Evolutionary conservation across 805 yeast genomes (phyloP).

Genomic region (Pichia exigua): DNA sequence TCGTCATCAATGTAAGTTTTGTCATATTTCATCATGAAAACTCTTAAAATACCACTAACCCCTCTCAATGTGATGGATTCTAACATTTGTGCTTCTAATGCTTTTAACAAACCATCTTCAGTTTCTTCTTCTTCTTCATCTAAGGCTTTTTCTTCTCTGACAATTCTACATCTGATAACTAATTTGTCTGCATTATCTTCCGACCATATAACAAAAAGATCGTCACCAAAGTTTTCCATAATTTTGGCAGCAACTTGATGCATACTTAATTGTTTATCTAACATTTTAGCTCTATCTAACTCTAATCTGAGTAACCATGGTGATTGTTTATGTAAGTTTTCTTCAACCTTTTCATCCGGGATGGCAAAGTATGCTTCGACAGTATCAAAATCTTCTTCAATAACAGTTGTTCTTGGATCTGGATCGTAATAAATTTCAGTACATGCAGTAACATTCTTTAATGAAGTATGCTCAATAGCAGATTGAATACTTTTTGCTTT

Average conservation of each 20-base stretch:
- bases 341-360: conserved; percentile 96
- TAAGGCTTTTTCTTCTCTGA: conserved; percentile 87
- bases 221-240: conserved; percentile 87
- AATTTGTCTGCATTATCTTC: conserved; percentile 98
- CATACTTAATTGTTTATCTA: conserved; percentile 96
- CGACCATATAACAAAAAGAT: conserved; percentile 95
- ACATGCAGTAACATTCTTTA: conserved; percentile 92
- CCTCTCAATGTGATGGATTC: conserved; percentile 94
- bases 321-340: conserved; percentile 86
- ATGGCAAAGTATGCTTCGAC: conserved; percentile 96
- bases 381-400: conserved; percentile 93
- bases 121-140: conserved; percentile 94
- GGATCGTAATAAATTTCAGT: conserved; percentile 98
- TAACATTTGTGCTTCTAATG: conserved; percentile 92
- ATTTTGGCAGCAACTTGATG: conserved; percentile 96
- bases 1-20: conserved; percentile 61
- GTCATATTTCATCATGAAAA: conserved; percentile 83
- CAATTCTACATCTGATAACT: conserved; percentile 95
- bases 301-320: conserved; percentile 98
- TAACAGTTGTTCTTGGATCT: conserved; percentile 94
- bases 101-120: conserved; percentile 92
- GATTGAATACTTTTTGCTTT: conserved; percentile 92
- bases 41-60: conserved; percentile 87
- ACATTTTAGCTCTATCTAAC: conserved; percentile 97
- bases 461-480: conserved; percentile 92